Base-by-base conservation (phyloP, 1,284 basidiomycete species). In the Salmacisia buchloeana region DNA sequence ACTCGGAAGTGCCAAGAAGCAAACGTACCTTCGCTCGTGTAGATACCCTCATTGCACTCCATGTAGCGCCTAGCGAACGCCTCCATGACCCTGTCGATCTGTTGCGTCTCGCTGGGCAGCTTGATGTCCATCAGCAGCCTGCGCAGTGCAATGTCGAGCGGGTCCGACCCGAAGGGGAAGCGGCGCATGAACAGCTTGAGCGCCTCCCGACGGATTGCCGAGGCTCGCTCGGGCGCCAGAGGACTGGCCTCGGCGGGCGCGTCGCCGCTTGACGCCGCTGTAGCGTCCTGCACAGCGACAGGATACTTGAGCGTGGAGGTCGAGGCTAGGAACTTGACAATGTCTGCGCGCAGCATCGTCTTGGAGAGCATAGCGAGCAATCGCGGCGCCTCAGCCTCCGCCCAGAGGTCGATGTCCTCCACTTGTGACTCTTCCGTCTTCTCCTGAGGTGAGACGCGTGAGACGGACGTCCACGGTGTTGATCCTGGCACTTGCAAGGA, bases 41-140 rank as follows among this genome's bases (percentile, higher is more conserved):
- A 97, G 39, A 97, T 81, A 59, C 84, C 86, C 60, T 89, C 87
- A 79, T 98, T 96, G 81, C 92, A 94, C 62, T 85, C 83, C 64
- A 86, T 82, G 81, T 97, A 99, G 63, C 90, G 85, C 60, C 83
- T 84, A 6, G 94, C 90, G 80, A 99, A 98, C 0, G 91, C 91
- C 81, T 97, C 93, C 78, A 99, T 92, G 59, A 97, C 91, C 59
- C 94, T 86, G 80, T 98, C 96, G 66, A 99, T 98, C 81, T 98
- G 94, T 79, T 98, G 96, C 0, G 94, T 97, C 83, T 98, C 94
- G 66, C 88, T 85, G 2, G 94, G 94, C 57, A 99, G 84, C 59
- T 89, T 87, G 56, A 96, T 86, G 71, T 92, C 87, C 89, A 97
- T 92, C 38, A 99, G 84, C 62, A 99, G 80, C 74, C 88, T 88